phyloP scores from a whole-genome alignment of 2,329 filamentous ascomycete genomes.

The Penicillium sp. region DNA sequence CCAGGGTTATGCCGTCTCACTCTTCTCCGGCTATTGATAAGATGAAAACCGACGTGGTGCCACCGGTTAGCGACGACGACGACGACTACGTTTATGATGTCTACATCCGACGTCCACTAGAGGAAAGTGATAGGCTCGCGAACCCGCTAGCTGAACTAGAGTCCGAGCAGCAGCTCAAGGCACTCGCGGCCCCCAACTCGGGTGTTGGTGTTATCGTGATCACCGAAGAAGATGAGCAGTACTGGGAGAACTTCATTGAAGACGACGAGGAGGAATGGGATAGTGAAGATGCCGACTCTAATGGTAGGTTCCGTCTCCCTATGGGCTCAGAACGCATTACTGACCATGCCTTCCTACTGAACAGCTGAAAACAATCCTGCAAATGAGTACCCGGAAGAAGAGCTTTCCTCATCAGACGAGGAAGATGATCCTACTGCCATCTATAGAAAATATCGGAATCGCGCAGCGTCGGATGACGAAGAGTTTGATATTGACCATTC shows the following conservation, averaged over 20 bases:
- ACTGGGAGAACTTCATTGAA: slow-evolving; percentile 58
- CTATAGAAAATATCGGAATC: slow-evolving; percentile 42
- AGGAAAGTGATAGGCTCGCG: slow-evolving; percentile 32
- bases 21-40: not conserved
- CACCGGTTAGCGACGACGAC: slow-evolving; percentile 45
- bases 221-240: slow-evolving; percentile 47
- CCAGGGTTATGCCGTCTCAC: slow-evolving; percentile 13
- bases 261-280: slow-evolving; percentile 58
- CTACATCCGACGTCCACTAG: slow-evolving; percentile 54
- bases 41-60: slow-evolving; percentile 11
- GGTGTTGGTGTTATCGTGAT: slow-evolving; percentile 45
- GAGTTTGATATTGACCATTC: slow-evolving; percentile 43
- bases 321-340: not conserved
- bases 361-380: slow-evolving; percentile 51
- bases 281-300: slow-evolving; percentile 63
- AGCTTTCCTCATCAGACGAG: slow-evolving; percentile 49
- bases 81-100: slow-evolving; percentile 62
- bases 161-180: slow-evolving; percentile 28
- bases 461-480: slow-evolving; percentile 45
- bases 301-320: slow-evolving; percentile 42
- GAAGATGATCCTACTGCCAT: slow-evolving; percentile 40
- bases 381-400: slow-evolving; percentile 54
- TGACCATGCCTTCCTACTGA: not conserved
- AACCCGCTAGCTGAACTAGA: slow-evolving; percentile 36
- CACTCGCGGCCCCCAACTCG: slow-evolving; percentile 31